A percentile compares a stretch with the other conserved stretches of the same genome.
These are phyloP conservation scores for Penicillium chermesinum DNA, from an alignment of 495 filamentous ascomycete species.

Conservation along the genomic window DNA sequence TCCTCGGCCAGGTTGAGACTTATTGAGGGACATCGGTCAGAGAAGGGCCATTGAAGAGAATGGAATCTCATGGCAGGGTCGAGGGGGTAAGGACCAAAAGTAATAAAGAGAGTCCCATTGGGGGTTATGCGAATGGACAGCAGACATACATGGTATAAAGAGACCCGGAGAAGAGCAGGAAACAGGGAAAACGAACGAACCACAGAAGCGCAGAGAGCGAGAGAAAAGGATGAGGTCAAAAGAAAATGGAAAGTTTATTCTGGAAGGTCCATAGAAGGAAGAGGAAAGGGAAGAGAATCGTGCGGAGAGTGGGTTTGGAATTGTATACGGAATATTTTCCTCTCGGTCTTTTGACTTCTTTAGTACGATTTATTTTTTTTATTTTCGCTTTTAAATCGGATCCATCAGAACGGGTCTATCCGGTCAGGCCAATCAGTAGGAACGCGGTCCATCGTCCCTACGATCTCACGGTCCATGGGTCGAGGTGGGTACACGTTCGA, in stretches of 20 bases:
- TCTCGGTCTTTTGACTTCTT: constrained; percentile 19
- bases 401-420: constrained; percentile 33
- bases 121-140: constrained; percentile 16
- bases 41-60: constrained; percentile 25
- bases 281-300: constrained; percentile 13
- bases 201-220: neutral
- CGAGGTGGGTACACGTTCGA: constrained; percentile 20
- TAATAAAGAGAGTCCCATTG: constrained; percentile 19
- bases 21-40: constrained; percentile 40
- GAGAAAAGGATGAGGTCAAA: constrained; percentile 9
- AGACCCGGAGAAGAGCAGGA: neutral
- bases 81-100: constrained; percentile 2
- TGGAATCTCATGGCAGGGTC: constrained; percentile 17
- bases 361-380: too few species aligned
- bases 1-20: constrained; percentile 35
- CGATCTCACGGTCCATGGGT: constrained; percentile 23
- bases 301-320: constrained; percentile 16
- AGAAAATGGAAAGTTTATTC: constrained; percentile 18
- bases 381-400: constrained; percentile 19
- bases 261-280: constrained; percentile 23
- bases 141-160: constrained; percentile 28
- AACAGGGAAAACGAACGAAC: constrained; percentile 7
- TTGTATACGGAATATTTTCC: constrained; percentile 23
- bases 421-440: constrained; percentile 23
- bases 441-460: constrained; percentile 9